Evolutionary conservation across 345 rosid genomes (phyloP), one percentile per base, ranked within the genome.

Genomic region (Gossypium raimondii): DNA sequence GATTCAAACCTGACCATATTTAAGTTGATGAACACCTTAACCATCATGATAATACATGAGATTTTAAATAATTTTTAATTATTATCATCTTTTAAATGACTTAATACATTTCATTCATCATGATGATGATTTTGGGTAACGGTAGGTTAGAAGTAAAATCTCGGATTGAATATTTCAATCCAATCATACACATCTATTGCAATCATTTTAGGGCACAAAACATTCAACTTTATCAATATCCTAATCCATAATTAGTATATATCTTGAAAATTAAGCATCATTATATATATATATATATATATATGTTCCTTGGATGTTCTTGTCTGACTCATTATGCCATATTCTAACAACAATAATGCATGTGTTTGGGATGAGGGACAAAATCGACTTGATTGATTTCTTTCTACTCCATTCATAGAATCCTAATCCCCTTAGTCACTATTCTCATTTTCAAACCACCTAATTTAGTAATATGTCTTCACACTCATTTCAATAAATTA

Each of bases 121-220:
- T 34, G 4, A 34, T 34, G 41, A 34, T 34, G 1, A 34, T 34
- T 34, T 34, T 34, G 1, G 7, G 5, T 34, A 34, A 34, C 1
- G 41, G 0, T 27, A 60, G 65, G 10, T 60, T 60, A 60, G 29
- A 60, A 12, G 18, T 27, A 11, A 13, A 27, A 60, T 16, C 1
- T 27, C 34, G 11, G 17, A 4, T 24, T 25, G 1, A 4, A 11
- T 59, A 56, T 18, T 25, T 59, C 2, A 11, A 24, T 24, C 62
- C 62, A 22, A 57, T 81, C 82, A 13, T 27, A 10, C 44, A 61
- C 3, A 27, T 43, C 20, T 61, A 61, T n/a, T 27, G 7, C 43
- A 61, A 27, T 61, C 41, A 34, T 34, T 34, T 34, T 34, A 34
- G 41, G 41, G 41, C 7, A 34, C 41, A 34, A 5, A 5, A 24